Evolutionary conservation across 1,284 basidiomycete genomes (phyloP), one percentile per base, ranked within the genome.

Genomic region (Trametes pubescens): DNA sequence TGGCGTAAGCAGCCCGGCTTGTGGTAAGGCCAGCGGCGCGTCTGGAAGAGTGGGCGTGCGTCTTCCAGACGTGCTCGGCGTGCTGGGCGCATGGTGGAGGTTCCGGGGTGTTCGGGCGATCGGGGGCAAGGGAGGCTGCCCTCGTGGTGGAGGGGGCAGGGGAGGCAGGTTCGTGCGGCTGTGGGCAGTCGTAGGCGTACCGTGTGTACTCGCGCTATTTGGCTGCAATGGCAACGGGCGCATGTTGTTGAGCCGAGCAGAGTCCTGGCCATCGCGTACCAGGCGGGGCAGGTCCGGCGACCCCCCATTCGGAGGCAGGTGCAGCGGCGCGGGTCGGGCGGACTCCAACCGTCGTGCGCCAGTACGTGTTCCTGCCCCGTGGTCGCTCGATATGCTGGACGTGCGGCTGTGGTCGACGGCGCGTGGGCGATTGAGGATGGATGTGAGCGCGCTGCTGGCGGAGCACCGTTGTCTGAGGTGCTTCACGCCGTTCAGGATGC

Each of bases 401-500:
- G 67, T 72, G 18, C 73, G 73, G 24, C 53, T 65, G 58, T 72
- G 71, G 11, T 75, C 73, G 16, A 65, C 38, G 9, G 52, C 55
- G 14, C 70, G 66, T 4, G 74, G 70, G 18, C 71, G 71, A 56
- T 71, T 74, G 51, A 67, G 61, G 56, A 71, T 71, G 29, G 73
- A 73, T n/a, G 69, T 63, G 21, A 72, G 68, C 2, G 71, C 73
- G 14, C 70, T 64, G 13, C 71, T 65, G 2, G 76, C 64, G 22
- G 81, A 81, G 68, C 86, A 87, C 69, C 72, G 79, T 64, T 87
- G 85, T 37, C 95, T 82, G 7, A 98, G 82, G 10, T 81, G 77
- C 74, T 95, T 95, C 66, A 98, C 91, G 0, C 89, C 96, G 61
- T 89, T 91, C 18, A 94, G 74, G 57, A 98, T 91, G 73, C 94